Base-by-base conservation (phyloP, 176 grass and related monocot genomes). In the Areca catechu region DNA sequence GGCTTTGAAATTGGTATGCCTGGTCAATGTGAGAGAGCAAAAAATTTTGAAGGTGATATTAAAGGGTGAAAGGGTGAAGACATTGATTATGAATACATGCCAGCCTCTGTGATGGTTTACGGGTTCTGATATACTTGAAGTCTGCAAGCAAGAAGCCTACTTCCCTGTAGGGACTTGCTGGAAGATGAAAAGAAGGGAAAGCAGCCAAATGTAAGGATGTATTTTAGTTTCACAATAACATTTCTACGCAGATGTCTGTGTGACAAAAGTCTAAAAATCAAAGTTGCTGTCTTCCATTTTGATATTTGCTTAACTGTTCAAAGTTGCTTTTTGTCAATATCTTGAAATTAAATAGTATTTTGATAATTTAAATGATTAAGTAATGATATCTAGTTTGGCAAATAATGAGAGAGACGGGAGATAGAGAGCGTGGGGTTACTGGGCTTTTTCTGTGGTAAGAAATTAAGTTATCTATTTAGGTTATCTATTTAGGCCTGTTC, bases 81-180 rank as follows among this genome's bases (percentile, higher is more conserved):
- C 49, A 83, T 98, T 63, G 79, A 85, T 78, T 92, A 89, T 1
- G 84, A 98, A 65, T 58, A 72, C 52, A 83, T 71, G 93, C 93
- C 25, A 60, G 63, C 51, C 80, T 98, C 9, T 98, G 93, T 20
- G 87, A 98, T 53, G 93, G 84, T 63, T 98, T 58, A 98, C 87
- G 37, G 93, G 87, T 47, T 92, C 87, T 67, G 93, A 98, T 48
- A 89, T 98, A 25, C 80, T 98, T 52, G 87, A 92, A 49, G 48
- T 98, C 58, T 92, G 93, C 83, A 98, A 92, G 77, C 87, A 92
- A 49, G 93, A 87, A 16, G 93, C 93, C 48, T 98, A 89, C 71
- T 88, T 73, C 48, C 93, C 93, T 22, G 76, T 98, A 92, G 93
- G 69, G 93, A 98, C 62, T 76, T 91, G 3, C 73, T 98, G 69